Evolutionary conservation across 2,329 filamentous ascomycete species (phyloP), one percentile per base, ranked within the genome.

Genomic region (Dactylonectria estremocensis): DNA sequence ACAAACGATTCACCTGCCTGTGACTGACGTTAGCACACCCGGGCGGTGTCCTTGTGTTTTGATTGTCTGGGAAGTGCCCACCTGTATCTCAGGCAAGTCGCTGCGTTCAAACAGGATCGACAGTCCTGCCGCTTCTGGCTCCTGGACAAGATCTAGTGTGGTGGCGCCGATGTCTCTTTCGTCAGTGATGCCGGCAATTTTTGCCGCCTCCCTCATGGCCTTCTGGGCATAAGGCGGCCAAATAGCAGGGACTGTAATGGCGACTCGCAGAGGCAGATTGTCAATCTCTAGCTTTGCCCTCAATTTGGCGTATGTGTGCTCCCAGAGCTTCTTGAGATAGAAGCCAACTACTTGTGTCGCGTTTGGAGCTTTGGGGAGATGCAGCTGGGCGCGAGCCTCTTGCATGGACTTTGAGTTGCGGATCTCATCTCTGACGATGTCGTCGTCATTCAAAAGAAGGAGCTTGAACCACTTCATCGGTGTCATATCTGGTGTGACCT

Each of bases 401-500:
- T 43, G 24, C 13, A 70, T 24, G 1, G 58, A 52, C 1, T 13
- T 13, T 1, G 68, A 50, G 2, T 67, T 33, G 6, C 56, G 63
- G 11, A 64, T 61, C 5, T 68, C 66, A 5, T 69, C 52, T 6
- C 28, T 64, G 1, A 20, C 2, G 2, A 66, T 56, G 11, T 70
- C 63, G 1, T 64, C 20, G 3, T 57, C 37, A 0, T 57, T 69
- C 2, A 67, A 52, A 2, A 70, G 56, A 0, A 70, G 54, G 1
- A 70, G 60, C 45, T 69, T 70, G 16, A 69, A 69, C 66, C 68
- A 70, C 28, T 61, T 69, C 13, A 70, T 54, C 1, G 63, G 66
- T 1, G 5, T 48, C 68, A 70, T 69, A 2, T 61, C 56, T 0
- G 66, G 18, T 0, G 66, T 67, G 8, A 69, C 61, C 28, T 70